Conservation (phyloP, 441 rosid genomes). For the Adansonia madagascariensis region DNA sequence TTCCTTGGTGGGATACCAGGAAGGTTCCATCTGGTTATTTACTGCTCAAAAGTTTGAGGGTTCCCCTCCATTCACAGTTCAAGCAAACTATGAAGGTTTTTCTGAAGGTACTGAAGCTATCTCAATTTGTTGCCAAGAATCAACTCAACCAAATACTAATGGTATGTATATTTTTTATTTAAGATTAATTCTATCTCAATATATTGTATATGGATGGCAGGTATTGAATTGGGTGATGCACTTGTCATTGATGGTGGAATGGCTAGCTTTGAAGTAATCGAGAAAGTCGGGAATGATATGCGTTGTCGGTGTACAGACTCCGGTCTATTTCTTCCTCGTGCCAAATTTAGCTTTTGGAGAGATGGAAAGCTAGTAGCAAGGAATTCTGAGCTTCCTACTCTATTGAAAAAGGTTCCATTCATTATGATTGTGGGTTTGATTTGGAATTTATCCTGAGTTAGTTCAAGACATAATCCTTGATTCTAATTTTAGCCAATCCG, state of each 20-base stretch:
- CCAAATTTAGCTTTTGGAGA: constrained; percentile 79
- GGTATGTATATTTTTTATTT: not conserved
- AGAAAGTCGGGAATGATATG: constrained; percentile 61
- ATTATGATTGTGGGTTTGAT: constrained; percentile 16
- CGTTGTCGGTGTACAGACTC: constrained; percentile 68
- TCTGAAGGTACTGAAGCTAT: constrained; percentile 54
- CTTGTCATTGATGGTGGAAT: constrained; percentile 79
- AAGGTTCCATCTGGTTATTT: constrained; percentile 71
- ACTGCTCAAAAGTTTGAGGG: constrained; percentile 55
- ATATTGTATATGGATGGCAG: constrained; percentile 37
- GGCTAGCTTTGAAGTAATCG: constrained; percentile 70
- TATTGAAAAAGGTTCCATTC: constrained; percentile 55
- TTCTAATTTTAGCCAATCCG: not conserved
- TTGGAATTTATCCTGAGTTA: constrained; percentile 3
- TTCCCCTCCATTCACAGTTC: constrained; percentile 58
- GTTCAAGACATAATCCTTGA: not conserved
- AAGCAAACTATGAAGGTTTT: constrained; percentile 64
- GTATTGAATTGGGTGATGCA: constrained; percentile 68
- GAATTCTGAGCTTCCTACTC: constrained; percentile 56
- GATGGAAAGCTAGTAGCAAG: constrained; percentile 59
- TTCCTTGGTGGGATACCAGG: constrained; percentile 43
- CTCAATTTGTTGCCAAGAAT: not conserved
- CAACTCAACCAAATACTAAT: constrained; percentile 13
- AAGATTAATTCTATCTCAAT: constrained; percentile 6
- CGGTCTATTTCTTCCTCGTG: constrained; percentile 69